These are phyloP conservation scores for Talaromyces trachyspermus DNA, from an alignment of 495 filamentous ascomycete genomes.

Conservation along the genomic window DNA sequence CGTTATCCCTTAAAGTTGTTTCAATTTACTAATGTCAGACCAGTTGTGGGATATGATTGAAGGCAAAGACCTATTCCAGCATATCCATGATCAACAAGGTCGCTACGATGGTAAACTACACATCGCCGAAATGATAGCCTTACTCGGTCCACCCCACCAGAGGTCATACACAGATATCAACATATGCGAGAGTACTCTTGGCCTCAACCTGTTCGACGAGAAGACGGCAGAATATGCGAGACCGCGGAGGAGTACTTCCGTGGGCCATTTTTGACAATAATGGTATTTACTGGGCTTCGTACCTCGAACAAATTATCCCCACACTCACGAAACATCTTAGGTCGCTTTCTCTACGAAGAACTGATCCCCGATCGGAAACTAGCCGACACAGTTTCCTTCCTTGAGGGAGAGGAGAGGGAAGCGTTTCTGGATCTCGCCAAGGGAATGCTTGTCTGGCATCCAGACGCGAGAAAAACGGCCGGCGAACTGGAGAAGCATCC, in stretches of 20 bases:
- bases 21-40: constrained; percentile 17
- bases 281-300: constrained; percentile 21
- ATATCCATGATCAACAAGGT: constrained; percentile 12
- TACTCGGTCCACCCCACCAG: constrained; percentile 20
- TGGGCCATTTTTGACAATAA: constrained; percentile 33
- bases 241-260: constrained; percentile 29
- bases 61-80: constrained; percentile 18
- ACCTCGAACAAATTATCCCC: constrained; percentile 18
- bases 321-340: constrained; percentile 26
- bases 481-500: constrained; percentile 28
- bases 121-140: constrained; percentile 21
- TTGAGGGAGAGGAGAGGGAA: constrained; percentile 33
- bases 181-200: constrained; percentile 28
- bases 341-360: constrained; percentile 27
- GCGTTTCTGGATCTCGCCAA: constrained; percentile 33
- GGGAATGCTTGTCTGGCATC: constrained; percentile 34
- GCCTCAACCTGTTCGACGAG: constrained; percentile 25
- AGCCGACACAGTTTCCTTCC: constrained; percentile 21
- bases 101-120: constrained; percentile 17
- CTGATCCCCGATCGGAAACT: constrained; percentile 29
- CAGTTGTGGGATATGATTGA: constrained; percentile 26
- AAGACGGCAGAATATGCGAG: constrained; percentile 29
- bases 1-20: constrained; percentile 14
- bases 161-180: constrained; percentile 36
- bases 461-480: constrained; percentile 26